A percentile compares a stretch with the other conserved stretches of the same genome.
Conservation (phyloP, 208 protist genomes). For the Wallacemonas sp. region DNA sequence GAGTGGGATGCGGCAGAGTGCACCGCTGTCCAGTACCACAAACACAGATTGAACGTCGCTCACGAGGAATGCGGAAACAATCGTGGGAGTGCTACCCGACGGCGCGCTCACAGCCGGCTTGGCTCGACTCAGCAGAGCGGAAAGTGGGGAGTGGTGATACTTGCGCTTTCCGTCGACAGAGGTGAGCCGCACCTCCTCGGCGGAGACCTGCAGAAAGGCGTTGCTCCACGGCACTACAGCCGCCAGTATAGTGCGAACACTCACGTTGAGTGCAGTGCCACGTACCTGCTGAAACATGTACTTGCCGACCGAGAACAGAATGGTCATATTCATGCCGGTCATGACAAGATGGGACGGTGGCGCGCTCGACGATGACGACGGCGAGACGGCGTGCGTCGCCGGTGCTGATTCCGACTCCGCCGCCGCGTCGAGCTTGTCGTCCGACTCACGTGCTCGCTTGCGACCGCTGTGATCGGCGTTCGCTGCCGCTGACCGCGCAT, state of each 20-base stretch:
- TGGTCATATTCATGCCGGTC: slow-evolving; percentile 66
- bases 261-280: slow-evolving; percentile 44
- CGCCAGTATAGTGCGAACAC: slow-evolving; percentile 59
- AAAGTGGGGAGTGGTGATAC: slow-evolving; percentile 26
- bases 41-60: slow-evolving; percentile 1
- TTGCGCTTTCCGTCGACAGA: slow-evolving; percentile 54
- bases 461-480: background rate
- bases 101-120: background rate
- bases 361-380: background rate
- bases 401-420: too few relatives aligned
- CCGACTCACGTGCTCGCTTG: slow-evolving; percentile 32
- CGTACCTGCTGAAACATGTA: slow-evolving; percentile 75
- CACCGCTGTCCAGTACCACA: background rate
- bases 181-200: slow-evolving; percentile 57
- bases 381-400: background rate
- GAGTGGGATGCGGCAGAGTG: background rate
- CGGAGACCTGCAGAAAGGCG: slow-evolving; percentile 77
- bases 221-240: slow-evolving; percentile 33
- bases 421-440: too few relatives aligned
- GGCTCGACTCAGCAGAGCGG: slow-evolving; percentile 10
- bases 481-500: background rate
- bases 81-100: background rate
- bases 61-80: slow-evolving; percentile 1
- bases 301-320: slow-evolving; percentile 66
- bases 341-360: slow-evolving; percentile 58